These are phyloP conservation scores for Cercospora brassicicola DNA, from an alignment of 2,329 filamentous ascomycete genomes.

Conservation along the genomic window DNA sequence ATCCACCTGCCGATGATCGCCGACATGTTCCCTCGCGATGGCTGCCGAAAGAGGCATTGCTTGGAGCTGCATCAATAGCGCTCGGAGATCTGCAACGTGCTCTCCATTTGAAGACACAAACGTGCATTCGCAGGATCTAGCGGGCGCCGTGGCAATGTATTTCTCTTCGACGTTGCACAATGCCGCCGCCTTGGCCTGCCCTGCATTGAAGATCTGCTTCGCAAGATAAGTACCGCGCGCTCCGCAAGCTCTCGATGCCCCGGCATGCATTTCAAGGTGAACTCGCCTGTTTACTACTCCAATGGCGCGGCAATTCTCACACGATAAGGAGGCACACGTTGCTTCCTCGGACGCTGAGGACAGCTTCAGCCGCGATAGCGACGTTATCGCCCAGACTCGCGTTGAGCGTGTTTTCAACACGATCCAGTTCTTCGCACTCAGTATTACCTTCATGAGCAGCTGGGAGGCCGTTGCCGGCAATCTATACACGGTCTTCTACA, in stretches of 20 bases:
- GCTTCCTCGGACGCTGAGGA: neutral
- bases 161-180: neutral
- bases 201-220: neutral
- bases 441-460: conserved; percentile 30
- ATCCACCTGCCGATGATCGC: neutral
- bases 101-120: neutral
- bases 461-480: conserved; percentile 33
- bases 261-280: neutral
- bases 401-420: conserved; percentile 31
- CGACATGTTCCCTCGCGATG: neutral
- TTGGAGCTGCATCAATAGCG: neutral
- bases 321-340: conserved; percentile 11
- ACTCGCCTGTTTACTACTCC: neutral
- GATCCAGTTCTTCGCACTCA: conserved; percentile 30
- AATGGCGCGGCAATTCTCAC: neutral
- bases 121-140: neutral
- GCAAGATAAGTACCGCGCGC: neutral
- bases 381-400: conserved; percentile 19
- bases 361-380: conserved; percentile 5
- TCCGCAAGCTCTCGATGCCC: neutral
- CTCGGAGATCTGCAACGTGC: neutral
- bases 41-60: neutral
- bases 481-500: conserved; percentile 28
- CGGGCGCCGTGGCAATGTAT: neutral
- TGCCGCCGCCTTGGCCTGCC: neutral